Percentiles rank a stretch among this genome's conserved stretches.
These are phyloP conservation scores for Scedosporium boydii DNA, from an alignment of 2,329 filamentous ascomycete genomes.

Conservation along the genomic window DNA sequence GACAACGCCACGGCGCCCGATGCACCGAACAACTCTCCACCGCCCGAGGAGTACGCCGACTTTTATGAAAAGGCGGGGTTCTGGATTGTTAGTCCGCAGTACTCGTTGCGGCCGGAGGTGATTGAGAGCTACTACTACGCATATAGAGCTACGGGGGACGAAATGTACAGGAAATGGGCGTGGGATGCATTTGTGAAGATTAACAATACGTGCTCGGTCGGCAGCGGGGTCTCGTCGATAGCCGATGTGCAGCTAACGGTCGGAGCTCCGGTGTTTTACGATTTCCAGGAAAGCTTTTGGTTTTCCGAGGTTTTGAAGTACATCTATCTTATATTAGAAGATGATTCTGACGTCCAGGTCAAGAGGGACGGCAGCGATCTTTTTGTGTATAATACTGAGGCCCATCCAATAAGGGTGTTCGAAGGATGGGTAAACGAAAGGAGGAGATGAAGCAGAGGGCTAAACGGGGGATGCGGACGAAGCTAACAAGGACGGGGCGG, in stretches of 20 bases:
- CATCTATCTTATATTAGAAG: constrained; percentile 59
- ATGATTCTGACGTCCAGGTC: constrained; percentile 46
- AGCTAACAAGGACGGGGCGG: no score
- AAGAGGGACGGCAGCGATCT: constrained; percentile 32
- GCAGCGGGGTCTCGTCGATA: constrained; percentile 59
- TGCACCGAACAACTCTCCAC: constrained; percentile 27
- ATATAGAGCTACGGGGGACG: constrained; percentile 66
- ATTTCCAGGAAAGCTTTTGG: constrained; percentile 81
- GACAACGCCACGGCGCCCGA: constrained; percentile 26
- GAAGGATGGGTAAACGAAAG: not conserved
- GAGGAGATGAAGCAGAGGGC: not conserved
- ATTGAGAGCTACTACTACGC: constrained; percentile 83
- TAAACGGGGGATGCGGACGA: not conserved
- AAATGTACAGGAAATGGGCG: constrained; percentile 72
- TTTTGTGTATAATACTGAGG: constrained; percentile 42
- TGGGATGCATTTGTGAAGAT: constrained; percentile 70
- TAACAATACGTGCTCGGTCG: constrained; percentile 50
- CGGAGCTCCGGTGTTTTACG: constrained; percentile 47
- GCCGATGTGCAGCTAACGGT: constrained; percentile 52
- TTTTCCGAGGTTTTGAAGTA: constrained; percentile 88
- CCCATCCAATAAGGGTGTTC: constrained; percentile 27
- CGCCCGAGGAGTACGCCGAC: constrained; percentile 33
- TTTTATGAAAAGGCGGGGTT: constrained; percentile 64
- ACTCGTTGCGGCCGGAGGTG: constrained; percentile 70
- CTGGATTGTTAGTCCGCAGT: constrained; percentile 52